A percentile compares a stretch with the other conserved stretches of the same genome.
These are phyloP conservation scores for Picea sitchensis DNA, from an alignment of 75 land plant genomes.

Conservation along the genomic window DNA sequence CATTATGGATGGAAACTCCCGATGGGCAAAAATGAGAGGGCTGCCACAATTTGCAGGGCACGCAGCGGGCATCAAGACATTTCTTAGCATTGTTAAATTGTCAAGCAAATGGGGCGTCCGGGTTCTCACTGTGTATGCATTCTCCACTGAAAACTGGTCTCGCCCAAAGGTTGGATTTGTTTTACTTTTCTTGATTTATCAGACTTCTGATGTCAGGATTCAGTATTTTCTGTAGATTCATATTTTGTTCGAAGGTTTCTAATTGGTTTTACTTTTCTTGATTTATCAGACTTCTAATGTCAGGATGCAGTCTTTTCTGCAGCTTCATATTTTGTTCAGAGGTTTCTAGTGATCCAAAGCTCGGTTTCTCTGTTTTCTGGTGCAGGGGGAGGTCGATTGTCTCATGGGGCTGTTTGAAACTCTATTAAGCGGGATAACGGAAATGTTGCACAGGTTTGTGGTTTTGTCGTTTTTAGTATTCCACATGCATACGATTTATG, in stretches of 20 bases:
- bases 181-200: no score
- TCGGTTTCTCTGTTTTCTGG: no score
- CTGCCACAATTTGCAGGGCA: slow-evolving; percentile 18
- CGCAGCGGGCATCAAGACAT: slow-evolving; percentile 22
- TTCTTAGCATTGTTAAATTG: slow-evolving; percentile 15
- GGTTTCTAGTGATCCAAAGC: no score
- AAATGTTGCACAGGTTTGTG: no score
- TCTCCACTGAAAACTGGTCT: slow-evolving; percentile 30
- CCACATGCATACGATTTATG: no score
- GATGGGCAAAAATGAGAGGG: slow-evolving; percentile 28
- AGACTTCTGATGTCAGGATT: not conserved
- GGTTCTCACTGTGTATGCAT: slow-evolving; percentile 31
- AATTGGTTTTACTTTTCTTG: no score
- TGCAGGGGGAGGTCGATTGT: no score
- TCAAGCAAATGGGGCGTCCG: slow-evolving; percentile 21
- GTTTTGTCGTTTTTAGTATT: no score
- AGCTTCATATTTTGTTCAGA: no score
- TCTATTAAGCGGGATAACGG: no score
- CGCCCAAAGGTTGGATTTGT: slow-evolving; percentile 20
- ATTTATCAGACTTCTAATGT: not conserved
- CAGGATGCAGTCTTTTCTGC: not conserved
- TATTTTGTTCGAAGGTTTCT: no score
- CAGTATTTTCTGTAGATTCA: not conserved
- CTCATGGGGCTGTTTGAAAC: no score
- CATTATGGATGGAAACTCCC: slow-evolving; percentile 32